Evolutionary conservation across 208 protist species (phyloP).

Genomic region (Wallacemonas sp.): DNA sequence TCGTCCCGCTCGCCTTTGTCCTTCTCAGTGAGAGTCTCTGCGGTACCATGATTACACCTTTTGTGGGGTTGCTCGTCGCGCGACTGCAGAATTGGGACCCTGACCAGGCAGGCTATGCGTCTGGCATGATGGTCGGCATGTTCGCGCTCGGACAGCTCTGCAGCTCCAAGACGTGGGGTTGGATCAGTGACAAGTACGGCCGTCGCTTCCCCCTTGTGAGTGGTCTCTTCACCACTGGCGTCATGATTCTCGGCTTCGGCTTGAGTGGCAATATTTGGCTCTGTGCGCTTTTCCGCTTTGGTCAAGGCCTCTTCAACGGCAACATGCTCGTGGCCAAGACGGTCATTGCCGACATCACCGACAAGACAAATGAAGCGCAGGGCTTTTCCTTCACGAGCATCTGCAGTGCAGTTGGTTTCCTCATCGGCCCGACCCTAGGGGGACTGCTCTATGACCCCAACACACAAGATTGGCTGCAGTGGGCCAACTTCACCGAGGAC

Average conservation of each 20-base stretch:
- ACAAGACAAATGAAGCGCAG: slow-evolving; percentile 64
- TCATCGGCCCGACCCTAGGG: slow-evolving; percentile 61
- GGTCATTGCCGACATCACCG: slow-evolving; percentile 73
- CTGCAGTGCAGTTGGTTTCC: slow-evolving; percentile 56
- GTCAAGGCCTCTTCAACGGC: slow-evolving; percentile 76
- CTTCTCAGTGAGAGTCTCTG: slow-evolving; percentile 56
- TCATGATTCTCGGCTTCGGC: slow-evolving; percentile 67
- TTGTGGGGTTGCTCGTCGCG: slow-evolving; percentile 53
- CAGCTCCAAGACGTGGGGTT: slow-evolving; percentile 49
- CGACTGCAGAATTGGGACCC: slow-evolving; percentile 32
- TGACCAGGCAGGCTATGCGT: slow-evolving; percentile 53
- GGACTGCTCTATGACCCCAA: slow-evolving; percentile 67
- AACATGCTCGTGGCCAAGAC: slow-evolving; percentile 80
- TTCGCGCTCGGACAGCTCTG: slow-evolving; percentile 54
- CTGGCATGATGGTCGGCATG: slow-evolving; percentile 45
- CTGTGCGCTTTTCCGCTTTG: slow-evolving; percentile 58
- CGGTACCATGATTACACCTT: slow-evolving; percentile 47
- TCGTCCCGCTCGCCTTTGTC: slow-evolving; percentile 36
- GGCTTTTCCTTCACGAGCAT: slow-evolving; percentile 97
- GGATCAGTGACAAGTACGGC: slow-evolving; percentile 41
- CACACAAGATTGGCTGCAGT: slow-evolving; percentile 29
- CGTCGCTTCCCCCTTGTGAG: slow-evolving; percentile 21
- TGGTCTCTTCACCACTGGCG: slow-evolving; percentile 41
- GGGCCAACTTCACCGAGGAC: slow-evolving; percentile 23
- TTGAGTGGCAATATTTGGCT: slow-evolving; percentile 50